These are phyloP conservation scores for Entoloma clypeatum DNA, from an alignment of 1,284 basidiomycete species.

Conservation along the genomic window DNA sequence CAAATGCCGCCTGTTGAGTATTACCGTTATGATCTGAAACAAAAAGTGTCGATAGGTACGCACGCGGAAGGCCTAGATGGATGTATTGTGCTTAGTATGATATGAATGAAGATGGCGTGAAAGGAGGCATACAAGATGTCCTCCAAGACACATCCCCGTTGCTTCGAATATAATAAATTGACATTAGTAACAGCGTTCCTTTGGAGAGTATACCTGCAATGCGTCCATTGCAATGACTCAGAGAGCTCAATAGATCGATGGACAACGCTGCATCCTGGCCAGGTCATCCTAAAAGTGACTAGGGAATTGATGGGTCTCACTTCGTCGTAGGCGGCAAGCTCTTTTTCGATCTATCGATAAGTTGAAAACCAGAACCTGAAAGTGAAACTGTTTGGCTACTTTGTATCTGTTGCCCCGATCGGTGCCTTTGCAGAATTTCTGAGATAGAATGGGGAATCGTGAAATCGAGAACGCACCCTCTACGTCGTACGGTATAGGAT, in stretches of 20 bases:
- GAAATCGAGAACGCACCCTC: slow-evolving; percentile 52
- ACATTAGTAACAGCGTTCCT: no score
- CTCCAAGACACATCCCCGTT: slow-evolving; percentile 84
- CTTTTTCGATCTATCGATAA: slow-evolving; percentile 71
- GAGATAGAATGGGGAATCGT: not conserved
- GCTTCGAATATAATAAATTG: no score
- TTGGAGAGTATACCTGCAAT: slow-evolving; percentile 66
- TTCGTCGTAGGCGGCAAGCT: slow-evolving; percentile 80
- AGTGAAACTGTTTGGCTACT: slow-evolving; percentile 35
- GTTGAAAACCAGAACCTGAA: not conserved
- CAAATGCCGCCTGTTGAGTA: slow-evolving; percentile 70
- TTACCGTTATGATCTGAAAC: slow-evolving; percentile 3
- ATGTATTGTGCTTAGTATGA: not conserved
- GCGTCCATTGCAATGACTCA: slow-evolving; percentile 83
- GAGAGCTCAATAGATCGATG: slow-evolving; percentile 68
- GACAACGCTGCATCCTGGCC: slow-evolving; percentile 71
- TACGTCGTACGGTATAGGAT: slow-evolving; percentile 80
- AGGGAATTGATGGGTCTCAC: slow-evolving; percentile 33
- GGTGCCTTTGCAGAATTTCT: no score
- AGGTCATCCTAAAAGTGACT: slow-evolving; percentile 5
- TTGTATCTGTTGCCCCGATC: slow-evolving; percentile 90
- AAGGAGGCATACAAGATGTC: slow-evolving; percentile 60
- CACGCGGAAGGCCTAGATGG: slow-evolving; percentile 55
- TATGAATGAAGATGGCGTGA: not conserved
- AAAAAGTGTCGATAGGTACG: slow-evolving; percentile 15